Conservation (phyloP, 78 protist genomes). For the Diacronema lutheri region DNA sequence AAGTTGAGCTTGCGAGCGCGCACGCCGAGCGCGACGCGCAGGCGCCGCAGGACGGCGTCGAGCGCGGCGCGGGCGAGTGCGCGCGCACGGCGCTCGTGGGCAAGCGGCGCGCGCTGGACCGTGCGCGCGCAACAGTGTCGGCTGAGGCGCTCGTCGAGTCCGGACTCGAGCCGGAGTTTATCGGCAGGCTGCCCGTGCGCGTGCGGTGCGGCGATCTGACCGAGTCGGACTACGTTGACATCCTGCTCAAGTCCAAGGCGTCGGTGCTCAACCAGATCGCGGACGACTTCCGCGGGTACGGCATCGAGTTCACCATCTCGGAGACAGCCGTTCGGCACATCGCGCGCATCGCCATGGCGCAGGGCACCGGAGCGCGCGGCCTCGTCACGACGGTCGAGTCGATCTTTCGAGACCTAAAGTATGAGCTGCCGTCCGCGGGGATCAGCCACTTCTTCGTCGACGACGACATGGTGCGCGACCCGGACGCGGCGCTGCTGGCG, state of each 20-base stretch:
- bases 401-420: background rate
- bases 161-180: constrained; percentile 4
- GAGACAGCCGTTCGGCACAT: background rate
- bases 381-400: background rate
- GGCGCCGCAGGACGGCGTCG: background rate
- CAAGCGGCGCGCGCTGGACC: no score
- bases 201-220: background rate
- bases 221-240: background rate
- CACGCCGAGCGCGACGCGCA: no score
- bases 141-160: background rate
- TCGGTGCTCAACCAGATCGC: background rate
- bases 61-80: no score
- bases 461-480: background rate
- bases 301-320: background rate
- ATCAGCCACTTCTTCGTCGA: background rate
- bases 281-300: background rate
- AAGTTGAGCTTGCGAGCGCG: no score
- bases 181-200: constrained; percentile 13
- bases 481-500: no score
- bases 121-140: no score
- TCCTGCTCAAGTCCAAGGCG: background rate
- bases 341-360: background rate
- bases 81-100: no score
- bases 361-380: background rate
- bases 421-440: background rate